A percentile compares a stretch with the other conserved stretches of the same genome.
These are phyloP conservation scores for Sisymbrium altissimum DNA, from an alignment of 345 rosid species.

Conservation along the genomic window DNA sequence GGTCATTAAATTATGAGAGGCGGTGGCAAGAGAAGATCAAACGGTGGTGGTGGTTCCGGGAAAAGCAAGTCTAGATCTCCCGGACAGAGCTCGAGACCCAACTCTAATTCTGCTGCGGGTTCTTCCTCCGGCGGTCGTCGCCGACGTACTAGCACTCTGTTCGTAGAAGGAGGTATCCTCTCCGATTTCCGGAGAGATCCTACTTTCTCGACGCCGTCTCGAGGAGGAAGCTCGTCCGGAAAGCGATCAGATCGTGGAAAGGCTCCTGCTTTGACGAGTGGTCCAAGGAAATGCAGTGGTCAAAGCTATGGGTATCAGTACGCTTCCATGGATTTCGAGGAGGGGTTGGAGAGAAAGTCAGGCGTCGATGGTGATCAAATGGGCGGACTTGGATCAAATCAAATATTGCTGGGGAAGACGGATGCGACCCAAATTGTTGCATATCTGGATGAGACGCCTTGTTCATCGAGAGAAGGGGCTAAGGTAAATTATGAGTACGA, in stretches of 20 bases:
- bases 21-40: slow-evolving; percentile 48
- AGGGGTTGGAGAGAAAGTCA: slow-evolving; percentile 28
- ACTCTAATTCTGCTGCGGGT: slow-evolving; percentile 29
- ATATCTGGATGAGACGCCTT: slow-evolving; percentile 53
- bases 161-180: slow-evolving; percentile 74
- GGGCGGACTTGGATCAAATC: slow-evolving; percentile 30
- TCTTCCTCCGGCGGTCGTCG: slow-evolving; percentile 32
- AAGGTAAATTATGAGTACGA: slow-evolving; percentile 45
- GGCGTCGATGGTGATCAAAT: slow-evolving; percentile 12
- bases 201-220: slow-evolving; percentile 32
- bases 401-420: slow-evolving; percentile 47
- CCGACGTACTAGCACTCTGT: slow-evolving; percentile 40
- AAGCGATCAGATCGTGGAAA: slow-evolving; percentile 36
- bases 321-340: slow-evolving; percentile 44
- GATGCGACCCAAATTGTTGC: slow-evolving; percentile 51
- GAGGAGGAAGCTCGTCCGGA: slow-evolving; percentile 39
- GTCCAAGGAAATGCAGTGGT: slow-evolving; percentile 33
- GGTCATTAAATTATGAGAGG: slow-evolving; percentile 47
- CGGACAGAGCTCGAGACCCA: slow-evolving; percentile 29
- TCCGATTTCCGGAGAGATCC: slow-evolving; percentile 56
- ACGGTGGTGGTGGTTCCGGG: slow-evolving; percentile 28
- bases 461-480: slow-evolving; percentile 33
- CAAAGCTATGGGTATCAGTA: slow-evolving; percentile 46
- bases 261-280: slow-evolving; percentile 44
- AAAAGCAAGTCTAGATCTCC: slow-evolving; percentile 26